Evolutionary conservation across 306 rosid species (phyloP).

Genomic region (Rosa persica): DNA sequence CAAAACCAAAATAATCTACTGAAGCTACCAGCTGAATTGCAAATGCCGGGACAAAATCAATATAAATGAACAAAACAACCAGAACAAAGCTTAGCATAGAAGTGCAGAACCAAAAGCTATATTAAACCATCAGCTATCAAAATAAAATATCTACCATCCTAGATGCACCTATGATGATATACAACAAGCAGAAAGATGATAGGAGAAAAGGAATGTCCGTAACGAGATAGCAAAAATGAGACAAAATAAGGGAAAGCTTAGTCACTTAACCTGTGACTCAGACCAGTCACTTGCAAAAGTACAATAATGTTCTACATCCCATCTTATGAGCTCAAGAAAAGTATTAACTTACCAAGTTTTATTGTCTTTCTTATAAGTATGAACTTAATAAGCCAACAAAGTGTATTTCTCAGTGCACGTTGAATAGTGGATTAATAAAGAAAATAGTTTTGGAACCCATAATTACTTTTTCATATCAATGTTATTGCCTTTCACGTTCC

Average conservation of each 20-base stretch:
- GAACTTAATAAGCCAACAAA: background rate
- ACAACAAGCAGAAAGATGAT: background rate
- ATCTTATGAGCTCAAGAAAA: constrained; percentile 5
- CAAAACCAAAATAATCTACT: background rate
- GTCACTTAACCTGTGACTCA: background rate
- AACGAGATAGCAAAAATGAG: background rate
- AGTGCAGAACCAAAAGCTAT: background rate
- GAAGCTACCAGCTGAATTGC: background rate
- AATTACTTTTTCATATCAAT: background rate
- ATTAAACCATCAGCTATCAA: background rate
- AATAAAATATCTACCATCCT: background rate
- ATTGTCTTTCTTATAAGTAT: background rate
- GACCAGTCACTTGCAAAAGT: background rate
- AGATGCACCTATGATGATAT: background rate
- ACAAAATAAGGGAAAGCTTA: background rate
- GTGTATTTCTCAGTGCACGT: background rate
- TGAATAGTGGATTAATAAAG: background rate
- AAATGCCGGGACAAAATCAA: background rate
- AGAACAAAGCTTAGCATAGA: background rate
- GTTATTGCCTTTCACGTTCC: background rate
- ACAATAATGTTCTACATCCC: background rate
- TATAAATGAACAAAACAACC: background rate
- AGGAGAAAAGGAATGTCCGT: background rate
- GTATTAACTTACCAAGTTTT: background rate
- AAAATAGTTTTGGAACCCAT: background rate